Evolutionary conservation across 2,329 filamentous ascomycete species (phyloP), one percentile per base, ranked within the genome.

Genomic region (Hypoxylon sp.): DNA sequence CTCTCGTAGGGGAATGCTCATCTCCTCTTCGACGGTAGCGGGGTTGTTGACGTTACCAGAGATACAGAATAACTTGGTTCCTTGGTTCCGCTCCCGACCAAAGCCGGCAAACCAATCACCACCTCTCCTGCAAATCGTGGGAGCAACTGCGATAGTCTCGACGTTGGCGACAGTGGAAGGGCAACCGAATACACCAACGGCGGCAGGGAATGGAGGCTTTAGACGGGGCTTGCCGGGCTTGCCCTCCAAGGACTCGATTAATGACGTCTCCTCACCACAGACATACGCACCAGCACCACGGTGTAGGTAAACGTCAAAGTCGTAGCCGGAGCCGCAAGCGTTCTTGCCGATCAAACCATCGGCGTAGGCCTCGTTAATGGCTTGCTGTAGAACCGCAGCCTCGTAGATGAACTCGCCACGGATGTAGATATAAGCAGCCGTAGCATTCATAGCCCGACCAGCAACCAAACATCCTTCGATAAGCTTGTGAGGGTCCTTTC

Each of bases 21-120:
- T 99, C 78, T 99, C 94, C 78, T 99, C 94, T 75, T 99, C 94
- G 55, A 99, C 94, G 1, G 94, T 97, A 73, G 85, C 91, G 45
- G 94, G 94, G 79, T 97, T 95, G 83, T 99, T 99, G 78, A 99
- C 94, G 73, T 97, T 91, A 19, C 94, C 94, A 45, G 93, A 97
- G 71, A 99, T 97, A 74, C 92, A 97, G 80, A 89, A 99, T 30
- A 99, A 88, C 81, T 99, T 99, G 60, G 94, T 99, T 67, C 94
- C 94, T 66, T 91, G 83, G 78, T 99, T 99, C 62, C 94, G 88
- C 78, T 97, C 93, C 64, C 94, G 91, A 43, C 94, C 94, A 69
- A 99, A 97, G 42, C 84, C 78, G 60, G 90, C 90, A 71, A 99
- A 99, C 94, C 94, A 99, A 75, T 72, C 87, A 59, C 86, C 90